These are phyloP conservation scores for Edaphochlamys debaryana DNA, from an alignment of 139 green algal genomes.

Conservation along the genomic window DNA sequence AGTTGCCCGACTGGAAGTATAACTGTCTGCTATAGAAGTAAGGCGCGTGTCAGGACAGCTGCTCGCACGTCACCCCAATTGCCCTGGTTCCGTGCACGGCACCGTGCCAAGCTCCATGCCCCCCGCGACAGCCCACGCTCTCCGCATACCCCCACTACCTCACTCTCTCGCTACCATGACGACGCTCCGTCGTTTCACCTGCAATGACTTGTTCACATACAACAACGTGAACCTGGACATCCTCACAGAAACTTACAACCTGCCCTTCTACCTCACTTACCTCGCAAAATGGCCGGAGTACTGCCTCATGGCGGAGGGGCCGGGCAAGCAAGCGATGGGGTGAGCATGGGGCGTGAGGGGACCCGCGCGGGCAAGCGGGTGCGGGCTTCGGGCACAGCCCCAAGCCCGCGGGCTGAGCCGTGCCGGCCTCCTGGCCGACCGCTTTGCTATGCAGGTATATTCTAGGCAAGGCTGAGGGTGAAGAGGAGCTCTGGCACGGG, in stretches of 20 bases:
- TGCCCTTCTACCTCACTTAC: conserved; percentile 97
- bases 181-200: conserved; percentile 88
- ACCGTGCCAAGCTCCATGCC: no score
- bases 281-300: conserved; percentile 94
- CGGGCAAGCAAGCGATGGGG: conserved; percentile 80
- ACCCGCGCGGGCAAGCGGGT: background rate
- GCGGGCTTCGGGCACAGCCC: no score
- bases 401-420: no score
- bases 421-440: no score
- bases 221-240: conserved; percentile 98
- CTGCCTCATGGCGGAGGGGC: conserved; percentile 81
- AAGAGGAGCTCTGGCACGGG: conserved; percentile 91
- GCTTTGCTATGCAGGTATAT: conserved; percentile 92
- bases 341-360: background rate
- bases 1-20: no score
- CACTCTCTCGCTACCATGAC: conserved; percentile 84
- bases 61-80: no score
- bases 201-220: conserved; percentile 94
- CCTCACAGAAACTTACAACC: conserved; percentile 98
- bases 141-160: no score
- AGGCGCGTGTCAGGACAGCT: no score
- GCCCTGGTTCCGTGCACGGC: no score
- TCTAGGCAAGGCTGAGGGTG: conserved; percentile 95
- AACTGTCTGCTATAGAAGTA: no score
- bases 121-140: no score